phyloP scores from a whole-genome alignment of 768 basidiomycete species.

The Hygrocybe punicea region DNA sequence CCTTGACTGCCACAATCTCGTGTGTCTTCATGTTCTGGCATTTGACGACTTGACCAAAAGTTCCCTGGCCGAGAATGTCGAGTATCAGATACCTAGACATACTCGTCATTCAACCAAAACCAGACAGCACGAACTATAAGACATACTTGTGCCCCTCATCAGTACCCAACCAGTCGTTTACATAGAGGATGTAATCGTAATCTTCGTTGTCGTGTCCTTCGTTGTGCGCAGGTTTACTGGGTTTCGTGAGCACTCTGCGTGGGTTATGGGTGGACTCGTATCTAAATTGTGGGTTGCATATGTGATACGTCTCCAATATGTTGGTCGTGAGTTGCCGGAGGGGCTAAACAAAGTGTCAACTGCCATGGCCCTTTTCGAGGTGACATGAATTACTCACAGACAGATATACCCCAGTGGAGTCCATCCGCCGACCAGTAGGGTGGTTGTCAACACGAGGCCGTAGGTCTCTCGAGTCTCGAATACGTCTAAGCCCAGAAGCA shows the following conservation, averaged over 20 bases:
- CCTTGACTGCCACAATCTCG: conserved; percentile 98
- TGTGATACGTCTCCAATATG: conserved; percentile 85
- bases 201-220: conserved; percentile 99
- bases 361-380: no score
- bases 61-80: conserved; percentile 97
- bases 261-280: conserved; percentile 96
- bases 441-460: conserved; percentile 66
- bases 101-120: conserved; percentile 9
- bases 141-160: conserved; percentile 94
- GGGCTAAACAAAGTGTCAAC: conserved; percentile 37
- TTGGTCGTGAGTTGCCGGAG: conserved; percentile 73
- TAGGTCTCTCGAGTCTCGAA: conserved; percentile 74
- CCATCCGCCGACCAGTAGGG: conserved; percentile 69
- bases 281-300: conserved; percentile 92
- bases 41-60: conserved; percentile 99
- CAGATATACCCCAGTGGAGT: conserved; percentile 69
- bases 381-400: conserved; percentile 55
- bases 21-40: conserved; percentile 99
- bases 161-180: conserved; percentile 94
- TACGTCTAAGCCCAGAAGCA: conserved; percentile 72
- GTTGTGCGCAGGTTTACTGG: conserved; percentile 92
- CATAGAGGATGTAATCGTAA: conserved; percentile 98
- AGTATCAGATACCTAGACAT: conserved; percentile 83
- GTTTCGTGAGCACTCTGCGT: conserved; percentile 93
- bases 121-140: conserved; percentile 9